A percentile compares a stretch with the other conserved stretches of the same genome.
Conservation (phyloP, 2,329 filamentous ascomycete genomes). For the Xylariaceae sp. region DNA sequence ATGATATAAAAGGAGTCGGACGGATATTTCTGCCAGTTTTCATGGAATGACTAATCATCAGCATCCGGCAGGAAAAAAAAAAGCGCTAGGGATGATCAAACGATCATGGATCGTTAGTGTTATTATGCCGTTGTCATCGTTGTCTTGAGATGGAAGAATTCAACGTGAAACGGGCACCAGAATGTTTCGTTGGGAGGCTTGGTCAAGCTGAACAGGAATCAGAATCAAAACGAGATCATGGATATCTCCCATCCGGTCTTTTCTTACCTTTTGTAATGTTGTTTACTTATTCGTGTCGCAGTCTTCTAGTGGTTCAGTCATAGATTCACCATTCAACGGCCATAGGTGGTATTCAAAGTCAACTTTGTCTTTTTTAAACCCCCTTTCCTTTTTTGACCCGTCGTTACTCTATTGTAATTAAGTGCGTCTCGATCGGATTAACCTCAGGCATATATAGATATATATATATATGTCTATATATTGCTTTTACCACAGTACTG, state of each 20-base stretch:
- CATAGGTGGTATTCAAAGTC: constrained; percentile 19
- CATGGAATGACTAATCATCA: constrained; percentile 27
- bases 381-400: neutral
- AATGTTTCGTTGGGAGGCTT: constrained; percentile 24
- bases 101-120: constrained; percentile 15
- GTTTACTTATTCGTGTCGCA: constrained; percentile 26
- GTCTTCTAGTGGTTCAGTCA: constrained; percentile 23
- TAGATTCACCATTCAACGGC: constrained; percentile 24
- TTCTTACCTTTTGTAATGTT: constrained; percentile 32
- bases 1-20: constrained; percentile 31
- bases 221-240: constrained; percentile 25
- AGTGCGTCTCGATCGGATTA: neutral
- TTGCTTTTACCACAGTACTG: neutral
- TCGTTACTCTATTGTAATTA: neutral
- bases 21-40: constrained; percentile 27
- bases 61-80: constrained; percentile 27
- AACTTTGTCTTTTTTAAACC: constrained; percentile 6
- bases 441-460: neutral
- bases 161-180: constrained; percentile 20
- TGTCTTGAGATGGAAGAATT: constrained; percentile 20
- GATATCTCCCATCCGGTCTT: constrained; percentile 30
- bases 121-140: constrained; percentile 22
- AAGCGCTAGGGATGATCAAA: constrained; percentile 17
- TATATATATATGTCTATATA: no score
- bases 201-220: constrained; percentile 21